Evolutionary conservation across 2,329 filamentous ascomycete genomes (phyloP).

Genomic region (Claviceps africana): DNA sequence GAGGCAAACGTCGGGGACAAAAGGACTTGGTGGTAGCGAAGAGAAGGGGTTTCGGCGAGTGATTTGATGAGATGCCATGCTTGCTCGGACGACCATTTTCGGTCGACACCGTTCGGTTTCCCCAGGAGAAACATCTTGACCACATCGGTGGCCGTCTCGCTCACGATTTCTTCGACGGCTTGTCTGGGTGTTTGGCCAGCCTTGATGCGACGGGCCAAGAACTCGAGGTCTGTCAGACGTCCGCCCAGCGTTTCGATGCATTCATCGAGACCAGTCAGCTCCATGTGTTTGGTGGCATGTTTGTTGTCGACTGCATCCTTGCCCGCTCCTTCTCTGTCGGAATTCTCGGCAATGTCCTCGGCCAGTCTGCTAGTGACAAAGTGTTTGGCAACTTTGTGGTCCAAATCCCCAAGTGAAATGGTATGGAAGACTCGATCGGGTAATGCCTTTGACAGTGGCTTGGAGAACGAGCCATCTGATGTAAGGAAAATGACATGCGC

Average conservation of each 20-base stretch:
- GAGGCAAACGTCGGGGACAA: slow-evolving; percentile 61
- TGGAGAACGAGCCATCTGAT: slow-evolving; percentile 75
- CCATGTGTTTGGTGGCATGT: slow-evolving; percentile 12
- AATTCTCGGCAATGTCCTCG: slow-evolving; percentile 22
- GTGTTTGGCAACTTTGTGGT: slow-evolving; percentile 71
- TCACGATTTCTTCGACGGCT: slow-evolving; percentile 78
- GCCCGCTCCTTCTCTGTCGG: slow-evolving; percentile 11
- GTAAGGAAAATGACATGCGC: slow-evolving; percentile 93
- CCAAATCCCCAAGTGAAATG: slow-evolving; percentile 73
- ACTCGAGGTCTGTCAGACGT: slow-evolving; percentile 88
- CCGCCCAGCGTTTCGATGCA: slow-evolving; percentile 77
- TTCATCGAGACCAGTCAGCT: slow-evolving; percentile 60
- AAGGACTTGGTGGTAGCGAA: slow-evolving; percentile 78
- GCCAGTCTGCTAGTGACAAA: slow-evolving; percentile 79
- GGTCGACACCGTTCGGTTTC: slow-evolving; percentile 31
- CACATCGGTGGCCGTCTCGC: slow-evolving; percentile 79
- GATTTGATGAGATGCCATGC: slow-evolving; percentile 79
- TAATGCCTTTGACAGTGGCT: slow-evolving; percentile 71
- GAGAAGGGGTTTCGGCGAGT: slow-evolving; percentile 50
- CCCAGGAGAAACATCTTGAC: slow-evolving; percentile 82
- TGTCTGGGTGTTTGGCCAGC: slow-evolving; percentile 69
- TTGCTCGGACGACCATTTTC: slow-evolving; percentile 69
- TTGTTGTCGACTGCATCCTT: slow-evolving; percentile 3
- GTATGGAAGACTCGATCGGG: slow-evolving; percentile 85
- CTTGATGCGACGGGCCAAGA: slow-evolving; percentile 78